Conservation (phyloP, 345 rosid species). For the Firmiana major region DNA sequence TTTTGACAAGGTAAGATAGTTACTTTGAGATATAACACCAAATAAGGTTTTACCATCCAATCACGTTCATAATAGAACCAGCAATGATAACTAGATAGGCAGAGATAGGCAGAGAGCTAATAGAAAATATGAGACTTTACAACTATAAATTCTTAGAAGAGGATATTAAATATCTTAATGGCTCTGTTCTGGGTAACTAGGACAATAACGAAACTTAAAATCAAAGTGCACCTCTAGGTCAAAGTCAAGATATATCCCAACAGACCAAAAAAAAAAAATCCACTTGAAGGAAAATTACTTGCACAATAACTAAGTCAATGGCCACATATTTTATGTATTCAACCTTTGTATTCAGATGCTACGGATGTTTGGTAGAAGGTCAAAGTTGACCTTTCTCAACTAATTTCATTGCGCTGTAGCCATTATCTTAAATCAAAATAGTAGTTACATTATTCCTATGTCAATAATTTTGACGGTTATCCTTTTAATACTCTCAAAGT, state of each 20-base stretch:
- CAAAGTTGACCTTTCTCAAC: neutral
- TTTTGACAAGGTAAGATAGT: neutral
- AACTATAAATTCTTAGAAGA: neutral
- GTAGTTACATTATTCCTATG: neutral
- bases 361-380: neutral
- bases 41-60: neutral
- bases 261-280: neutral
- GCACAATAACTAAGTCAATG: neutral
- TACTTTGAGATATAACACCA: neutral
- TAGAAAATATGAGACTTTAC: neutral
- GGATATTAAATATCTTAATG: neutral
- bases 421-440: neutral
- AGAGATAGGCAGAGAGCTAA: neutral
- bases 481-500: neutral
- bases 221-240: neutral
- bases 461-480: neutral
- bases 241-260: neutral
- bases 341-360: neutral
- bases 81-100: neutral
- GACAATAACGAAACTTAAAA: neutral
- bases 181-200: neutral
- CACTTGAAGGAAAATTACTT: neutral
- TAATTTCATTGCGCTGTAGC: neutral
- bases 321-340: neutral
- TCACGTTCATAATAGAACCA: neutral